Percentiles rank a stretch among this genome's conserved stretches.
These are phyloP conservation scores for Aspergillus biplanus DNA, from an alignment of 495 filamentous ascomycete genomes.

Conservation along the genomic window DNA sequence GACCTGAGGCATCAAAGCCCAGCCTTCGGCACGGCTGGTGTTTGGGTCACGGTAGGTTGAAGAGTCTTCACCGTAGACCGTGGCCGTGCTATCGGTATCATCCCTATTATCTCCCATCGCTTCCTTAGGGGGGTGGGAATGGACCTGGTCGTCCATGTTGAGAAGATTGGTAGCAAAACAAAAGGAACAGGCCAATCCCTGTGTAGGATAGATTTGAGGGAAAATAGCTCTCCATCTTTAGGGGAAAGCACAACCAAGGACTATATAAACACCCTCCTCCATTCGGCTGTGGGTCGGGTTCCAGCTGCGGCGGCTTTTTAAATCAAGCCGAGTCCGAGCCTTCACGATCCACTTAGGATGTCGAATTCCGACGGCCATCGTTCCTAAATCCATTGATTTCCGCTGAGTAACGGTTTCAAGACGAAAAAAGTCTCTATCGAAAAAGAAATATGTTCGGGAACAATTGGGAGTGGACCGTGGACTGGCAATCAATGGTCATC, in stretches of 20 bases:
- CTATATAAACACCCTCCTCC: not conserved
- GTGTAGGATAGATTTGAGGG: not conserved
- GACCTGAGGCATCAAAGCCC: conserved; percentile 51
- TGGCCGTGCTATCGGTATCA: conserved; percentile 39
- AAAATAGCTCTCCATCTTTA: not conserved
- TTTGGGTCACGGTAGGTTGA: conserved; percentile 16
- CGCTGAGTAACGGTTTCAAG: not conserved
- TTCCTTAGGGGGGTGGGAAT: conserved; percentile 18
- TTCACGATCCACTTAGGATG: not conserved
- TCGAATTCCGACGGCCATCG: not conserved
- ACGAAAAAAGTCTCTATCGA: not conserved
- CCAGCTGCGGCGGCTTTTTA: not conserved
- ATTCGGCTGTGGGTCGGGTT: not conserved
- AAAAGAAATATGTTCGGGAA: not conserved
- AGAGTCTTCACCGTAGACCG: conserved; percentile 32
- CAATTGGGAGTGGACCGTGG: no score
- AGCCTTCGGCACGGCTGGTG: conserved; percentile 39
- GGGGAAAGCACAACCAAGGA: not conserved
- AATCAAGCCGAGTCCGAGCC: conserved; percentile 10
- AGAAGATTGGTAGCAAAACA: not conserved
- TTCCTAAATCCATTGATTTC: not conserved
- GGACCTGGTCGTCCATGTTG: conserved; percentile 22
- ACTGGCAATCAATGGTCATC: no score
- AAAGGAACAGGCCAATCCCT: not conserved
- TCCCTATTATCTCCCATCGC: conserved; percentile 24